Evolutionary conservation across 1,284 basidiomycete species (phyloP).

Genomic region (Mycosarcoma maydis): DNA sequence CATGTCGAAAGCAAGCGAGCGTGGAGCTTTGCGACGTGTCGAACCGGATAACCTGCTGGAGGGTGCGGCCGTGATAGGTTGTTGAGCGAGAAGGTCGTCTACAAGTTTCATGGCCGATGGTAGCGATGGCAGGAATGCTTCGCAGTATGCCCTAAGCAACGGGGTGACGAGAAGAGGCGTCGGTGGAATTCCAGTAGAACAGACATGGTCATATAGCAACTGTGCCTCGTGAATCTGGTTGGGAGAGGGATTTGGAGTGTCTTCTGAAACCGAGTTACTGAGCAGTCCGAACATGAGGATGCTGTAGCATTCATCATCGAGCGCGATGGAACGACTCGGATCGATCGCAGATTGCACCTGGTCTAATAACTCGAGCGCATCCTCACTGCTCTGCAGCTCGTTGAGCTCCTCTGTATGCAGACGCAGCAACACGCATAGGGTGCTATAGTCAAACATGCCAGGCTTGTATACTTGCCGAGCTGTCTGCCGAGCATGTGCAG

Average conservation of each 20-base stretch:
- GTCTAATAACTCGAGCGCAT: slow-evolving; percentile 42
- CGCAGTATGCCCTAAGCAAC: slow-evolving; percentile 52
- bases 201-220: slow-evolving; percentile 45
- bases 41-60: neutral
- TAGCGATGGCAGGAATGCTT: slow-evolving; percentile 49
- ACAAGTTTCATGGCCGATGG: slow-evolving; percentile 44
- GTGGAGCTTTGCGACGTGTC: neutral
- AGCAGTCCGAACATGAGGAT: slow-evolving; percentile 28
- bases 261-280: neutral
- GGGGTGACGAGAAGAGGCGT: slow-evolving; percentile 45
- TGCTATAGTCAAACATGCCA: slow-evolving; percentile 2
- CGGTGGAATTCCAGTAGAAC: slow-evolving; percentile 17
- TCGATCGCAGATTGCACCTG: slow-evolving; percentile 15
- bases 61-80: neutral
- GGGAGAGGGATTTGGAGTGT: slow-evolving; percentile 10
- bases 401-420: slow-evolving; percentile 23
- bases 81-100: slow-evolving; percentile 27
- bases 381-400: slow-evolving; percentile 46
- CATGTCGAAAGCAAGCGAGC: neutral
- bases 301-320: slow-evolving; percentile 20
- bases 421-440: slow-evolving; percentile 22
- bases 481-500: slow-evolving; percentile 22
- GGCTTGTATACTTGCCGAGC: slow-evolving; percentile 7
- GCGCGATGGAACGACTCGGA: slow-evolving; percentile 8
- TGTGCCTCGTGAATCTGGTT: slow-evolving; percentile 51